phyloP scores from a whole-genome alignment of 768 basidiomycete genomes.

The Hericium coralloides region DNA sequence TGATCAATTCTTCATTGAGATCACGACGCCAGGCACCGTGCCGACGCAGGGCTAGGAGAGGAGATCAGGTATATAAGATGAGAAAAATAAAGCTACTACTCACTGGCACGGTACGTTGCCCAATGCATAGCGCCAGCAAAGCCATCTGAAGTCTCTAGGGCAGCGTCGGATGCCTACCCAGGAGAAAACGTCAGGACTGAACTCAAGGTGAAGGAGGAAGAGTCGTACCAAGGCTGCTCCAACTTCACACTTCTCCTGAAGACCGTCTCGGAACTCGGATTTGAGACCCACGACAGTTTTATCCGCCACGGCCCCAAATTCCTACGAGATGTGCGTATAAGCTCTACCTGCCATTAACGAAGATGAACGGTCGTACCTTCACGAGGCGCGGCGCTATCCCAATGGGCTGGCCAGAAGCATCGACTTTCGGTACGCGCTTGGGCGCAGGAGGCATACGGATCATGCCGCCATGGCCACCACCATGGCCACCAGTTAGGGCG shows the following conservation, averaged over 20 bases:
- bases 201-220: neutral
- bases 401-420: constrained; percentile 30
- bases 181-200: neutral
- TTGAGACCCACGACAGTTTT: constrained; percentile 39
- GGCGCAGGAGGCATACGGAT: constrained; percentile 7
- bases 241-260: constrained; percentile 47
- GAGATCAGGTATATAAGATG: neutral
- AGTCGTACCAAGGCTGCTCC: constrained; percentile 40
- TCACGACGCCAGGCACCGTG: constrained; percentile 49
- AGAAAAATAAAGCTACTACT: constrained; percentile 13
- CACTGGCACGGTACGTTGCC: constrained; percentile 50
- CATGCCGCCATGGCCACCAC: neutral
- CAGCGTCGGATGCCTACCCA: constrained; percentile 30
- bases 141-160: constrained; percentile 38
- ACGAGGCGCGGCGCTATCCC: constrained; percentile 40
- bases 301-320: constrained; percentile 37
- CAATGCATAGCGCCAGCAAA: constrained; percentile 52
- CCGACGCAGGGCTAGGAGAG: constrained; percentile 34
- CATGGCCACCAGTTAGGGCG: neutral
- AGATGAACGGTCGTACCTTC: constrained; percentile 22
- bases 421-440: constrained; percentile 26
- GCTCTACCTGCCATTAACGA: neutral
- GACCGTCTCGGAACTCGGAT: constrained; percentile 39
- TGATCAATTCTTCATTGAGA: constrained; percentile 49
- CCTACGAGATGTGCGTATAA: constrained; percentile 23